These are phyloP conservation scores for Sherardia arvensis DNA, from an alignment of 257 asterid genomes.

Conservation along the genomic window DNA sequence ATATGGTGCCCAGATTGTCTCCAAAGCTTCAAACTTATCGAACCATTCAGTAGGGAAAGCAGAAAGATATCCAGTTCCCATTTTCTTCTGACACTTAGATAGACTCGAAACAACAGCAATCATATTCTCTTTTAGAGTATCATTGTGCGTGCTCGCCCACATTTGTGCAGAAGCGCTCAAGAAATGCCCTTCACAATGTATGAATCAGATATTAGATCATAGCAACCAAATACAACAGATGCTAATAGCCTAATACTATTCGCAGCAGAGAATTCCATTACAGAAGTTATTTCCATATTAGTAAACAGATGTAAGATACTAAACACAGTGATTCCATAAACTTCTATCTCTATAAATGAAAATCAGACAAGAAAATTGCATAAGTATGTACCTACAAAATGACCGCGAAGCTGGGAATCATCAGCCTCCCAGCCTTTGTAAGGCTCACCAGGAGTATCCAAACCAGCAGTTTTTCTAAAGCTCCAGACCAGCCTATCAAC, in stretches of 20 bases:
- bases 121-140: conserved; percentile 50
- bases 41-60: conserved; percentile 73
- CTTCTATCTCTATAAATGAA: neutral
- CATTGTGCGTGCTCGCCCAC: conserved; percentile 90
- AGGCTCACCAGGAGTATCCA: conserved; percentile 52
- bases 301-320: neutral
- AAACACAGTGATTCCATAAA: neutral
- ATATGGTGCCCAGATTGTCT: conserved; percentile 85
- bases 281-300: neutral
- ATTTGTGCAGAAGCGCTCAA: conserved; percentile 83
- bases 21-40: conserved; percentile 64
- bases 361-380: neutral
- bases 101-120: conserved; percentile 47
- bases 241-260: neutral
- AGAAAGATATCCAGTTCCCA: conserved; percentile 80
- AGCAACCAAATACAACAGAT: neutral
- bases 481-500: conserved; percentile 80
- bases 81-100: conserved; percentile 56
- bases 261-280: neutral
- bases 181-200: conserved; percentile 54
- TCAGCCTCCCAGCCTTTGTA: conserved; percentile 93
- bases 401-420: conserved; percentile 71
- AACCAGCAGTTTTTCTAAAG: conserved; percentile 68
- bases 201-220: conserved; percentile 4
- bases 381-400: conserved; percentile 65